phyloP scores from a whole-genome alignment of 768 basidiomycete species.

The Leccinum sublutescens region DNA sequence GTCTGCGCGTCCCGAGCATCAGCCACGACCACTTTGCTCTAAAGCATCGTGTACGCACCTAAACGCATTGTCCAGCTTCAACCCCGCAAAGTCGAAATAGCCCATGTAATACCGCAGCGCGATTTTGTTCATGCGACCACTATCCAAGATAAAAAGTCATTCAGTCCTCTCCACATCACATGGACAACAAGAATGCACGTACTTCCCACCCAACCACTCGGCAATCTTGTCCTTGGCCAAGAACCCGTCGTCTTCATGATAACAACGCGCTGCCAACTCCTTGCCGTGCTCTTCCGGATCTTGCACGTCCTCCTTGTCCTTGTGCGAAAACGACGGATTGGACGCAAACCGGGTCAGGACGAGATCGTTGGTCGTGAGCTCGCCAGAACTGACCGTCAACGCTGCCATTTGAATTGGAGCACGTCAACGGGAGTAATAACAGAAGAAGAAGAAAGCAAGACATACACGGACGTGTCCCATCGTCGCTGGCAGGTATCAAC shows the following conservation, averaged over 20 bases:
- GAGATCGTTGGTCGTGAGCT: conserved; percentile 53
- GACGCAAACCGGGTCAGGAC: conserved; percentile 46
- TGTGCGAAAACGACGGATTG: conserved; percentile 34
- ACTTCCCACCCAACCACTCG: conserved; percentile 94
- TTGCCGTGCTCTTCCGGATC: conserved; percentile 66
- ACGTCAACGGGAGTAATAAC: conserved; percentile 13
- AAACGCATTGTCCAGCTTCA: conserved; percentile 88
- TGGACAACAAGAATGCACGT: conserved; percentile 38
- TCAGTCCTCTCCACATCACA: neutral
- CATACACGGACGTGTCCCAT: conserved; percentile 47
- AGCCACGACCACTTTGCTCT: neutral
- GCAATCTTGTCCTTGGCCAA: conserved; percentile 85
- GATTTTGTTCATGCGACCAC: conserved; percentile 71
- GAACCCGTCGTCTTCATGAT: conserved; percentile 84
- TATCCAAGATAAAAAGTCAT: conserved; percentile 31
- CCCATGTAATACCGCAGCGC: conserved; percentile 81
- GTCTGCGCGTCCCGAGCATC: conserved; percentile 40
- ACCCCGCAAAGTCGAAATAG: conserved; percentile 80
- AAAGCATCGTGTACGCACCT: conserved; percentile 46
- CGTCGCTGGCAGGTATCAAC: conserved; percentile 54
- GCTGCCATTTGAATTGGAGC: conserved; percentile 12
- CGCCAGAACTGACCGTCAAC: conserved; percentile 43
- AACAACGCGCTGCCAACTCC: conserved; percentile 74
- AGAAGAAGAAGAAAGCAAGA: conserved; percentile 16
- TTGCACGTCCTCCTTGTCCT: conserved; percentile 55